phyloP scores from a whole-genome alignment of 768 basidiomycete species.

The Candolleomyces aberdarensis region DNA sequence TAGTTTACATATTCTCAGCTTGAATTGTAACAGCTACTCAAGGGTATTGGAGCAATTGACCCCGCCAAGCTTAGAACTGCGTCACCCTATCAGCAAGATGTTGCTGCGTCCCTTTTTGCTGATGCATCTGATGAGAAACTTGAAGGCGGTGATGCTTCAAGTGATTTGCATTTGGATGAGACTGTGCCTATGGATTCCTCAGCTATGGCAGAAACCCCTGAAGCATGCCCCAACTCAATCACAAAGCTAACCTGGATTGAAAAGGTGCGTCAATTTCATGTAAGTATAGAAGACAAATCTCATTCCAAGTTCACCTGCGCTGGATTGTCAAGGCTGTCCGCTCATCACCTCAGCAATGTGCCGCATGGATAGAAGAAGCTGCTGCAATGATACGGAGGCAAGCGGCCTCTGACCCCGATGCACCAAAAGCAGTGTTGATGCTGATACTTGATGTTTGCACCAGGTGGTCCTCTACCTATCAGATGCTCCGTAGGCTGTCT shows the following conservation, averaged over 20 bases:
- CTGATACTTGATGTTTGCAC: conserved; percentile 30
- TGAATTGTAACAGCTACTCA: background rate
- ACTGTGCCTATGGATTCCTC: too few relatives aligned
- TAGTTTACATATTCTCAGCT: background rate
- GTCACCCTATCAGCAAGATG: background rate
- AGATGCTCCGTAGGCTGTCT: conserved; percentile 26
- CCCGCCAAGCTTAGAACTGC: background rate
- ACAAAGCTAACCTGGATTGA: background rate
- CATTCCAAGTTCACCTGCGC: background rate
- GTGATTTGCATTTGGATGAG: background rate
- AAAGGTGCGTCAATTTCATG: background rate
- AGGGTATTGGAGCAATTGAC: background rate
- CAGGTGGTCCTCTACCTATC: conserved; percentile 31
- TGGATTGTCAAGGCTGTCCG: background rate
- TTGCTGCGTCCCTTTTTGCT: background rate
- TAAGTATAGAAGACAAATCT: background rate
- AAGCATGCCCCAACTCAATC: too few relatives aligned
- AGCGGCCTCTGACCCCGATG: background rate
- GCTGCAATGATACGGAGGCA: background rate
- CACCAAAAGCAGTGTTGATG: conserved; percentile 11
- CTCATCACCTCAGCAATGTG: background rate
- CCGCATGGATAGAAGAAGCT: background rate
- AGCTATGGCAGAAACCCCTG: too few relatives aligned
- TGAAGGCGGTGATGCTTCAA: background rate
- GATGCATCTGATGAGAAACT: background rate